phyloP scores from a whole-genome alignment of 306 rosid genomes.

The Vachellia pachyceras region DNA sequence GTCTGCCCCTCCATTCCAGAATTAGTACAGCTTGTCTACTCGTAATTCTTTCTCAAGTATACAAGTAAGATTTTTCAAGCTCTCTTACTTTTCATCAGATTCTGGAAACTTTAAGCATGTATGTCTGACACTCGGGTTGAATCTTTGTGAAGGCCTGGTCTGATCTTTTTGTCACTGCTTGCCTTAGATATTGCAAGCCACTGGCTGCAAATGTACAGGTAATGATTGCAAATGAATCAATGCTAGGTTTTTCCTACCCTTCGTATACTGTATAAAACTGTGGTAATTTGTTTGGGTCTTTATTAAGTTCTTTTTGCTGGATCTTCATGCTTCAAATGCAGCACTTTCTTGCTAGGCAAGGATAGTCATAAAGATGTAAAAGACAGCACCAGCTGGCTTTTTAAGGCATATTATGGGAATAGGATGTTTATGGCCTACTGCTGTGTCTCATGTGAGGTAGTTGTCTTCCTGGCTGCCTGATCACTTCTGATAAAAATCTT shows the following conservation, averaged over 20 bases:
- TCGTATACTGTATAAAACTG: conserved; percentile 7
- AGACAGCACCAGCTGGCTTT: conserved; percentile 96
- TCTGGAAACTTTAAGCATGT: conserved; percentile 33
- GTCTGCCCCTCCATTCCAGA: conserved; percentile 59
- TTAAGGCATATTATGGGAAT: conserved; percentile 88
- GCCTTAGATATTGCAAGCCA: conserved; percentile 97
- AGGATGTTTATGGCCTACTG: conserved; percentile 98
- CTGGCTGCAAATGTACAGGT: conserved; percentile 99
- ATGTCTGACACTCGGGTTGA: conserved; percentile 48
- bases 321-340: conserved; percentile 49
- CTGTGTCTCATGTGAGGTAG: conserved; percentile 94
- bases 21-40: conserved; percentile 97
- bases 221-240: conserved; percentile 3
- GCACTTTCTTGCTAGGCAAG: conserved; percentile 93
- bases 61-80: conserved; percentile 59
- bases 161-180: conserved; percentile 80
- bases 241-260: background rate
- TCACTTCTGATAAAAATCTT: background rate
- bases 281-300: conserved; percentile 25
- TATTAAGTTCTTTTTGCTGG: conserved; percentile 28
- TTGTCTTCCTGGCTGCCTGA: conserved; percentile 21
- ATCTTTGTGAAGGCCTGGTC: conserved; percentile 78
- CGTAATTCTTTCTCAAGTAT: conserved; percentile 88
- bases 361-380: conserved; percentile 97
- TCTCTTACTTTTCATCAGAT: conserved; percentile 26